A percentile compares a stretch with the other conserved stretches of the same genome.
These are phyloP conservation scores for Scedosporium minutisporum DNA, from an alignment of 2,329 filamentous ascomycete species.

Conservation along the genomic window DNA sequence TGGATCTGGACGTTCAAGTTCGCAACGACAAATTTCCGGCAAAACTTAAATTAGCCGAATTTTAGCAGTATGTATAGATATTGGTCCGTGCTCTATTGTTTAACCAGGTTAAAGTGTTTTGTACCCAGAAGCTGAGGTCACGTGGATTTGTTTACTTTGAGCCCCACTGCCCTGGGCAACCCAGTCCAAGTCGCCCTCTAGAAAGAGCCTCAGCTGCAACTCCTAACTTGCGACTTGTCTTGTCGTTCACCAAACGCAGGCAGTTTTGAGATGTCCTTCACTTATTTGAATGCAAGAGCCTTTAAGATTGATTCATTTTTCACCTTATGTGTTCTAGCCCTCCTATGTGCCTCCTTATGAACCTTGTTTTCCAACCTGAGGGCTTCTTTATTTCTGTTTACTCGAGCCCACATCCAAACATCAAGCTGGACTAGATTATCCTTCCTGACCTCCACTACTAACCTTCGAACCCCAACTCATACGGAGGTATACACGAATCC, in stretches of 20 bases:
- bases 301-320: constrained; percentile 7
- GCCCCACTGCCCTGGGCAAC: constrained; percentile 4
- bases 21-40: background rate
- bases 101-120: background rate
- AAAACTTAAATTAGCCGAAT: background rate
- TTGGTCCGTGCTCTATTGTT: too few relatives aligned
- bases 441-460: background rate
- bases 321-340: background rate
- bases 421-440: background rate
- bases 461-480: background rate
- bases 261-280: background rate
- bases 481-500: background rate
- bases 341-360: background rate
- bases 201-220: background rate
- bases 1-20: background rate
- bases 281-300: background rate
- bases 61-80: background rate
- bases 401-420: background rate
- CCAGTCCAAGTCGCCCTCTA: background rate
- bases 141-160: constrained; percentile 7
- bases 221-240: background rate
- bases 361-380: background rate
- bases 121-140: background rate
- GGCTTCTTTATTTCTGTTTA: background rate
- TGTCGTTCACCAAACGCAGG: background rate